Base-by-base conservation (phyloP, 257 asterid genomes). In the Knoxia roxburghii region DNA sequence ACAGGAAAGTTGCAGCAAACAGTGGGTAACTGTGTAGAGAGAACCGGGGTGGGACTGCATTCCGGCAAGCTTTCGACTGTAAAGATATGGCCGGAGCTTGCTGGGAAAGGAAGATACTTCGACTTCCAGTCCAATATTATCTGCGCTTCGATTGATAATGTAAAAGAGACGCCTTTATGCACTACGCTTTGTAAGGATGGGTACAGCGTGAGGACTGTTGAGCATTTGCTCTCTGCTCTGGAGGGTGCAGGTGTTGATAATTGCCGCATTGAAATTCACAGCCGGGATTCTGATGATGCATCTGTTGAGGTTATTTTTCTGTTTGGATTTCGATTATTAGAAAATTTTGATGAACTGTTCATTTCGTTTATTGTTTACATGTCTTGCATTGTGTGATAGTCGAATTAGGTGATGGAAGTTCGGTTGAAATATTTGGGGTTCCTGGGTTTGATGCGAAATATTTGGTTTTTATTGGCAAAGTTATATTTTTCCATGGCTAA, bases 201-300 rank as follows among this genome's bases (percentile, higher is more conserved):
- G 7, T 75, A 75, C 78, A 78, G 79, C 66, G 67, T 93, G 71
- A 75, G 78, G 46, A 93, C 99, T 1, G 86, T 88, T 29, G 99
- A 93, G 79, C 99, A 93, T 79, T 80, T 93, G 87, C 94, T 93
- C 56, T 88, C 99, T 5, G 97, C 97, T 67, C 81, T 93, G 58
- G 99, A 93, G 83, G 96, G 88, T 23, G 77, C 78, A 21, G 90
- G 96, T 14, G 95, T 93, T 13, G 97, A 90, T 61, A 90, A 93
- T 66, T 93, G 99, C 70, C 79, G 84, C 68, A 79, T 93, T 45
- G 89, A 90, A 85, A 80, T 93, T 51, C 78, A 76, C 62, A 80
- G 81, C 71, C 72, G 79, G 13, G 65, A 73, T 75, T 60, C 79
- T 57, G 39, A 70, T 61, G 81, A 83, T 72, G 64, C 61, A 57